Conservation (phyloP, 768 basidiomycete genomes). For the Leccinum rimulosum region DNA sequence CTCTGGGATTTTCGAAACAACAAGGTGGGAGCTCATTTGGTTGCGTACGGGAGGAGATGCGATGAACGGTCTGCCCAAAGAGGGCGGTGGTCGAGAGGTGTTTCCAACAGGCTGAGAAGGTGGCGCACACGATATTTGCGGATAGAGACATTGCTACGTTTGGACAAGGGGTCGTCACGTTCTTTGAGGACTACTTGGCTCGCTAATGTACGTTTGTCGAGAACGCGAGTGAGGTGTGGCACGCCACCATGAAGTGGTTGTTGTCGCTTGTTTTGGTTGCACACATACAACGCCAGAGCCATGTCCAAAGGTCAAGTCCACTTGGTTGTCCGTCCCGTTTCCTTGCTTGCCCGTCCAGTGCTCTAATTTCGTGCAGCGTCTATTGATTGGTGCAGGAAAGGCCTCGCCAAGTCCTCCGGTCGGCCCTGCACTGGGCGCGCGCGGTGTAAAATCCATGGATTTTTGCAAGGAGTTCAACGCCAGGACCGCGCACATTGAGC, state of each 20-base stretch:
- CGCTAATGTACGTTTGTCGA: conserved; percentile 9
- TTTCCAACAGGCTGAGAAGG: conserved; percentile 32
- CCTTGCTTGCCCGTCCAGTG: conserved; percentile 5
- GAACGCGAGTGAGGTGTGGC: conserved; percentile 12
- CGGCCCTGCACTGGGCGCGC: conserved; percentile 95
- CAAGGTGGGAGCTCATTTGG: conserved; percentile 35
- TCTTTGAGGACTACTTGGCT: conserved; percentile 33
- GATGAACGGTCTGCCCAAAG: conserved; percentile 31
- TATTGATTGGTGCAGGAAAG: conserved; percentile 90
- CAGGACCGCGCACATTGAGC: conserved; percentile 83
- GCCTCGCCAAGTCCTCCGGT: conserved; percentile 95
- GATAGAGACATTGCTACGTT: conserved; percentile 42
- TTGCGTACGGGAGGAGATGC: conserved; percentile 10
- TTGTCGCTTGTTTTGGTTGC: conserved; percentile 25
- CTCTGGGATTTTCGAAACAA: conserved; percentile 51
- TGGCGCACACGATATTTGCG: conserved; percentile 41
- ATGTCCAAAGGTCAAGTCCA: conserved; percentile 79
- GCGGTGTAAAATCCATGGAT: conserved; percentile 99
- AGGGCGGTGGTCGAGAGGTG: conserved; percentile 34
- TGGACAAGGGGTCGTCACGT: conserved; percentile 39
- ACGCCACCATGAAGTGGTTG: conserved; percentile 7
- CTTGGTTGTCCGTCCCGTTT: conserved; percentile 59
- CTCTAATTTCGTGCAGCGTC: conserved; percentile 48
- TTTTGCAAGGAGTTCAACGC: conserved; percentile 99
- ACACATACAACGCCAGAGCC: conserved; percentile 4